Percentiles rank a stretch among this genome's conserved stretches.
Conservation (phyloP, 108 stramenopile species). For the Skeletonema tropicum region DNA sequence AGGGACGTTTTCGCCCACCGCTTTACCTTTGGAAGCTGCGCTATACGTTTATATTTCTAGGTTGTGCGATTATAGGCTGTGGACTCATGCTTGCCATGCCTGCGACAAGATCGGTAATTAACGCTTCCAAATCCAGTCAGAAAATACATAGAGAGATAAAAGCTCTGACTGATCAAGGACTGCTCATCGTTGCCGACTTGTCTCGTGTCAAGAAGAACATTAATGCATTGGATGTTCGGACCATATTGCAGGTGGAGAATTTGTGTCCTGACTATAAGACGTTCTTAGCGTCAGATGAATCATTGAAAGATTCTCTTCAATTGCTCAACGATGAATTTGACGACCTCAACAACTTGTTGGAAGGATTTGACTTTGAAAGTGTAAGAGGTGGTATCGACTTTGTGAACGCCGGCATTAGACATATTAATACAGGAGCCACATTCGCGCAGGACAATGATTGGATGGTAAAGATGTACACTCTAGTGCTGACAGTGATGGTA, state of each 20-base stretch:
- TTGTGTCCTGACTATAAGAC: slow-evolving; percentile 38
- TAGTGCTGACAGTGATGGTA: slow-evolving; percentile 20
- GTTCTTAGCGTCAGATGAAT: slow-evolving; percentile 12
- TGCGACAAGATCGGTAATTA: slow-evolving; percentile 20
- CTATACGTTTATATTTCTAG: slow-evolving; percentile 29
- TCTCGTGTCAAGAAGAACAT: slow-evolving; percentile 30
- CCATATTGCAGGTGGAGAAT: slow-evolving; percentile 15
- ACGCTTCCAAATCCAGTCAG: slow-evolving; percentile 11
- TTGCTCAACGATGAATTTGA: slow-evolving; percentile 18
- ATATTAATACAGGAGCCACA: slow-evolving; percentile 19
- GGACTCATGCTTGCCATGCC: slow-evolving; percentile 12
- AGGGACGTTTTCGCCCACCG: slow-evolving; percentile 28
- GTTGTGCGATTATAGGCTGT: slow-evolving; percentile 17
- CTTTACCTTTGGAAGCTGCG: slow-evolving; percentile 37
- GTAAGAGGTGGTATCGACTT: slow-evolving; percentile 22
- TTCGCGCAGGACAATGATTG: slow-evolving; percentile 38
- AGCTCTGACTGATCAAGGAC: slow-evolving; percentile 31
- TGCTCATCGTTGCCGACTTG: slow-evolving; percentile 37
- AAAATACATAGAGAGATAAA: slow-evolving; percentile 33
- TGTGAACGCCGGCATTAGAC: slow-evolving; percentile 20
- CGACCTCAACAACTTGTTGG: slow-evolving; percentile 17
- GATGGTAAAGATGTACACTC: slow-evolving; percentile 36
- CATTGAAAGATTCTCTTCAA: slow-evolving; percentile 2
- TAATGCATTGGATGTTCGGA: slow-evolving; percentile 20
- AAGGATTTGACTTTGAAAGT: slow-evolving; percentile 21